Evolutionary conservation across 108 stramenopile species (phyloP).

Genomic region (Cafeteria roenbergensis): DNA sequence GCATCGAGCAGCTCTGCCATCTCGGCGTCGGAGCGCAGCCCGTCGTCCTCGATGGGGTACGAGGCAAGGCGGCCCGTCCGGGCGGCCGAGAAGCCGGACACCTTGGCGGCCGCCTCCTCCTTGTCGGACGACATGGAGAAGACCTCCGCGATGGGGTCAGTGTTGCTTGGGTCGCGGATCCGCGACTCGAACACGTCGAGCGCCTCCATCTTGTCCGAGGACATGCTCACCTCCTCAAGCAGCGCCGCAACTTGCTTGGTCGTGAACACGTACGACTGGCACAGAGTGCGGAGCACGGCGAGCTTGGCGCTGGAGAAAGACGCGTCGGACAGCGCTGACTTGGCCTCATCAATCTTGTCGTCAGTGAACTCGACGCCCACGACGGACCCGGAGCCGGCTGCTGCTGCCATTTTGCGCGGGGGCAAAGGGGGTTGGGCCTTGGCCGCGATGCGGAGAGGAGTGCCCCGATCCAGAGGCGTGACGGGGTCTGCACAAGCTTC

Average conservation of each 20-base stretch:
- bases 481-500: no score
- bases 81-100: background rate
- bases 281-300: background rate
- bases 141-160: background rate
- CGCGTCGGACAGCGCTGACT: no score
- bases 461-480: no score
- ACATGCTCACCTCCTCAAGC: background rate
- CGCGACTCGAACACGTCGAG: background rate
- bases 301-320: no score
- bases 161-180: background rate
- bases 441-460: no score
- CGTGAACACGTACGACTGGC: background rate
- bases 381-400: no score
- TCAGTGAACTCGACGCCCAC: no score
- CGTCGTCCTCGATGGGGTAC: conserved; percentile 3
- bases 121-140: background rate
- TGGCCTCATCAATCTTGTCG: no score
- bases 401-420: no score
- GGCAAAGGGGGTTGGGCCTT: no score
- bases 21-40: background rate
- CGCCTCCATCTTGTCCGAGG: background rate
- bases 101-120: background rate
- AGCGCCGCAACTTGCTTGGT: background rate
- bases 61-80: background rate
- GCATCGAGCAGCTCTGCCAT: background rate